Percentiles rank a stretch among this genome's conserved stretches.
phyloP scores from a whole-genome alignment of 2,329 filamentous ascomycete species.

The Cordyceps javanica region DNA sequence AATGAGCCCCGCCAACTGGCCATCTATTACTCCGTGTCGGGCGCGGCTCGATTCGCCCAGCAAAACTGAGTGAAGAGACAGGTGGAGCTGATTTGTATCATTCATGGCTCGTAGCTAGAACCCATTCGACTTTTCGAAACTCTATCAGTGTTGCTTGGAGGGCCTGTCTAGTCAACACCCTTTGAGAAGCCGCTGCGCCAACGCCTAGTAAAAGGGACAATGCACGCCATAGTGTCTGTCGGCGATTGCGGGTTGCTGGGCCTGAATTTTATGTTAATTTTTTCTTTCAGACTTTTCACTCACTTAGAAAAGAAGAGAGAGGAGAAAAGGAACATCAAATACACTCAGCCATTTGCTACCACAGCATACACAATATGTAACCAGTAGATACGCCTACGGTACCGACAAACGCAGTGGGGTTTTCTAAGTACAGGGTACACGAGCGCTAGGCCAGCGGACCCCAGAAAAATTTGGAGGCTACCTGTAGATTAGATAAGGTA shows the following conservation, averaged over 20 bases:
- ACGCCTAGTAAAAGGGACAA: too few relatives aligned
- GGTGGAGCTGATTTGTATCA: too few relatives aligned
- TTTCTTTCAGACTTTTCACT: too few relatives aligned
- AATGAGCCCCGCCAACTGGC: background rate
- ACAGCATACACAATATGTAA: background rate
- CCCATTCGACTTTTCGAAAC: too few relatives aligned
- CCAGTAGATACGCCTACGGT: background rate
- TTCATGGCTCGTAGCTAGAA: too few relatives aligned
- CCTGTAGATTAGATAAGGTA: constrained; percentile 18
- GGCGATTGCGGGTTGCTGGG: background rate
- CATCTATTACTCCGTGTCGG: too few relatives aligned
- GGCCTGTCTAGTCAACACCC: too few relatives aligned
- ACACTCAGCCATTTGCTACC: background rate
- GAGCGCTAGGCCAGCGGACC: background rate
- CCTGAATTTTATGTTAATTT: background rate
- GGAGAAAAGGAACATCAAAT: too few relatives aligned
- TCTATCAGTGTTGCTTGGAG: too few relatives aligned
- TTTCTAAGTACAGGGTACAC: background rate
- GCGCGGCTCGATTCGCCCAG: background rate
- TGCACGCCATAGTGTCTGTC: too few relatives aligned
- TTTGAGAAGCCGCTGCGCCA: too few relatives aligned
- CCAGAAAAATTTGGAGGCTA: constrained; percentile 22
- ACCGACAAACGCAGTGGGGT: background rate
- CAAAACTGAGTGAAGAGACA: background rate
- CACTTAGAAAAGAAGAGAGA: too few relatives aligned